Percentiles rank a stretch among this genome's conserved stretches.
Evolutionary conservation across 2,329 filamentous ascomycete species (phyloP).

Genomic region (Exophiala sp.): DNA sequence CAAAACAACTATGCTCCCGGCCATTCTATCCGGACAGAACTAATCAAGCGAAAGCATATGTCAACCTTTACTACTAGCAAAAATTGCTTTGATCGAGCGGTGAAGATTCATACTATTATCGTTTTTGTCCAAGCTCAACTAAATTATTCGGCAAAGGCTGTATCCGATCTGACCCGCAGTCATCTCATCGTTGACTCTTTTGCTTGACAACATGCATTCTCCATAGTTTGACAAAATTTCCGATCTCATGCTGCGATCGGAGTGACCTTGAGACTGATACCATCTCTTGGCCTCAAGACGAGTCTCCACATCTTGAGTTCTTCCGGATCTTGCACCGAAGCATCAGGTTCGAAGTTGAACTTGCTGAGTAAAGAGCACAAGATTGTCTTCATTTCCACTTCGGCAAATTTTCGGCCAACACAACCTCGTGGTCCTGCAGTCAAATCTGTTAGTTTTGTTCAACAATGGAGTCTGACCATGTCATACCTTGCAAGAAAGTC

Average conservation of each 20-base stretch:
- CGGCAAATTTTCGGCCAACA: constrained; percentile 36
- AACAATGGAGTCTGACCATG: not conserved
- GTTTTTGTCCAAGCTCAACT: too few relatives aligned
- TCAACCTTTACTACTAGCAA: too few relatives aligned
- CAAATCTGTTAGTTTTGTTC: not conserved
- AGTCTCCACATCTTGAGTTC: constrained; percentile 50
- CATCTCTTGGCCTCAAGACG: constrained; percentile 45
- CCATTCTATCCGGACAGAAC: too few relatives aligned
- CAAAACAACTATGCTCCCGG: too few relatives aligned
- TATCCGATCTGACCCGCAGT: too few relatives aligned
- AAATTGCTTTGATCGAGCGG: too few relatives aligned
- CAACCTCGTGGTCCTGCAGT: constrained; percentile 33
- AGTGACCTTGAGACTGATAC: constrained; percentile 39
- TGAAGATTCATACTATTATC: too few relatives aligned
- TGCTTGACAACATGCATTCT: too few relatives aligned
- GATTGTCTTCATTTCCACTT: constrained; percentile 37
- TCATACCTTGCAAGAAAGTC: constrained; percentile 31
- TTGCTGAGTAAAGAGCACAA: constrained; percentile 35
- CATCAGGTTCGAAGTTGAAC: constrained; percentile 37
- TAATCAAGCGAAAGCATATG: too few relatives aligned
- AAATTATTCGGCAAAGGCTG: too few relatives aligned
- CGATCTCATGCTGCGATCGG: not conserved
- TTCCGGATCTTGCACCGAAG: constrained; percentile 40
- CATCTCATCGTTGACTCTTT: too few relatives aligned
- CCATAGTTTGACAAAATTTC: too few relatives aligned